phyloP scores from a whole-genome alignment of 495 filamentous ascomycete genomes.

The Chaetomium fimeti region DNA sequence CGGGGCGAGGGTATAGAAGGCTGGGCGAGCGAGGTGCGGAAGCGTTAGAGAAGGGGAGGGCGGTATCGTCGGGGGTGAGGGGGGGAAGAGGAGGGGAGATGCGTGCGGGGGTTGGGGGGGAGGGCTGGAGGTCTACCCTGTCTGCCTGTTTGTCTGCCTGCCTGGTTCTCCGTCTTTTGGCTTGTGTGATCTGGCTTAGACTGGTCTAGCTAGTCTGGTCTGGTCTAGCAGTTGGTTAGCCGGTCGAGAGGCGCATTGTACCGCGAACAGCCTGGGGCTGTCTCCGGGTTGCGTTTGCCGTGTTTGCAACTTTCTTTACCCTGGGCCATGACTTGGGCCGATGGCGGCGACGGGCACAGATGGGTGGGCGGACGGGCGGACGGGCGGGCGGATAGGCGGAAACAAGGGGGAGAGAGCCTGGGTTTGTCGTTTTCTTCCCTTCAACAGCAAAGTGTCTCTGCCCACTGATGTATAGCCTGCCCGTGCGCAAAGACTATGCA shows the following conservation, averaged over 20 bases:
- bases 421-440: not conserved
- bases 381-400: not conserved
- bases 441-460: conserved; percentile 1
- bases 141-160: no score
- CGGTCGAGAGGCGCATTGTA: no score
- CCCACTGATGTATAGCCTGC: conserved; percentile 9
- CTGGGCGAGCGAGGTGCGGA: conserved; percentile 89
- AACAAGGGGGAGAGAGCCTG: not conserved
- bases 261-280: not conserved
- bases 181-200: no score
- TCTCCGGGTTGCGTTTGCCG: not conserved
- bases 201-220: no score
- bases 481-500: not conserved
- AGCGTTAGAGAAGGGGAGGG: conserved; percentile 52
- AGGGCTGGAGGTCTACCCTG: no score
- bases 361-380: no score
- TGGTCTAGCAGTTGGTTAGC: no score
- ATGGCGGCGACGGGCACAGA: no score
- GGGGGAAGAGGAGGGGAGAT: not conserved
- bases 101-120: not conserved
- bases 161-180: not conserved
- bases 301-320: no score
- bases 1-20: conserved; percentile 93
- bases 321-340: not conserved
- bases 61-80: no score